A percentile compares a stretch with the other conserved stretches of the same genome.
phyloP scores from a whole-genome alignment of 768 basidiomycete species.

The Tricholoma sp. region DNA sequence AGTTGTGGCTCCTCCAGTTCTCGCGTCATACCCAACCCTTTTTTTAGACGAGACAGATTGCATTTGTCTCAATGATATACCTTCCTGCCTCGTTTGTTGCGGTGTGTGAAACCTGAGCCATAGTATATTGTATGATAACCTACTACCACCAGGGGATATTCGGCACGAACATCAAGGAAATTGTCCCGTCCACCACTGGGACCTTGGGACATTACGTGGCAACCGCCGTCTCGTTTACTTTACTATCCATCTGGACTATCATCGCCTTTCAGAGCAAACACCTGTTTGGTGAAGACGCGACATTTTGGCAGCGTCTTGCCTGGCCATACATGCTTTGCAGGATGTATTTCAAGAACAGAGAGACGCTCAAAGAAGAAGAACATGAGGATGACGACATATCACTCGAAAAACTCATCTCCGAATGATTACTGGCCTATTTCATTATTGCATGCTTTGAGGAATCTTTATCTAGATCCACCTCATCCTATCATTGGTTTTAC shows the following conservation, averaged over 20 bases:
- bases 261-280: constrained; percentile 47
- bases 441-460: too few species aligned
- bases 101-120: constrained; percentile 21
- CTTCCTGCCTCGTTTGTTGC: constrained; percentile 52
- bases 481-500: too few species aligned
- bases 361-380: too few species aligned
- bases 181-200: constrained; percentile 24
- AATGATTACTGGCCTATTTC: too few species aligned
- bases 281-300: constrained; percentile 23
- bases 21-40: background rate
- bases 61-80: constrained; percentile 60
- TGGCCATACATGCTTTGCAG: constrained; percentile 29
- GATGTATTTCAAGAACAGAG: constrained; percentile 23
- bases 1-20: background rate
- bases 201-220: constrained; percentile 38
- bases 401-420: too few species aligned
- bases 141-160: constrained; percentile 41
- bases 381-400: too few species aligned
- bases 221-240: constrained; percentile 41
- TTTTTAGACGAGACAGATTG: constrained; percentile 48
- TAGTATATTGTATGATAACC: background rate
- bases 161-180: constrained; percentile 53
- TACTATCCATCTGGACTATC: constrained; percentile 48
- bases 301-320: constrained; percentile 26
- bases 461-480: too few species aligned